These are phyloP conservation scores for Verticillium zaregamsianum DNA, from an alignment of 2,329 filamentous ascomycete genomes.

Conservation along the genomic window DNA sequence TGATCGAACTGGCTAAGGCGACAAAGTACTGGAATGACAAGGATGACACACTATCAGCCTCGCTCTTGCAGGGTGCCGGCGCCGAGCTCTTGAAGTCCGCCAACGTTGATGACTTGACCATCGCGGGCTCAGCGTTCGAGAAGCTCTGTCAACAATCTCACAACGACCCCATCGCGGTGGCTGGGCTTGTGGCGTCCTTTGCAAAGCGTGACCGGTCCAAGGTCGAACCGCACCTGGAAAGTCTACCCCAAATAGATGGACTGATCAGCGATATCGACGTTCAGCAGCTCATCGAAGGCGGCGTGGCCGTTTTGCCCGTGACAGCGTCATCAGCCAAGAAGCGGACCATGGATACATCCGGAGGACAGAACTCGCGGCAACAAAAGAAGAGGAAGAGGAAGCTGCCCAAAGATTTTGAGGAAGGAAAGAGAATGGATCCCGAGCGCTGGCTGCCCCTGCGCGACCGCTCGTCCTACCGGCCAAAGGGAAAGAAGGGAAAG, in stretches of 20 bases:
- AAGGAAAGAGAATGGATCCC: conserved; percentile 76
- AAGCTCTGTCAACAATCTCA: conserved; percentile 62
- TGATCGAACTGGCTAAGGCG: conserved; percentile 71
- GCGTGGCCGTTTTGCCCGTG: conserved; percentile 50
- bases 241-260: conserved; percentile 40
- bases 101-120: conserved; percentile 59
- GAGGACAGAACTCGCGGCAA: not conserved
- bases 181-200: conserved; percentile 82
- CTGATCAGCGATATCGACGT: conserved; percentile 60
- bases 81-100: conserved; percentile 75
- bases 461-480: conserved; percentile 82
- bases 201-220: conserved; percentile 57
- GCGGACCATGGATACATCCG: conserved; percentile 30
- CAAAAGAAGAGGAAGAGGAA: conserved; percentile 53
- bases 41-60: conserved; percentile 37
- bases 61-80: conserved; percentile 78
- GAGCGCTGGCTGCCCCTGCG: conserved; percentile 91
- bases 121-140: conserved; percentile 76
- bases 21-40: conserved; percentile 75
- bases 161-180: conserved; percentile 66
- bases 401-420: conserved; percentile 70
- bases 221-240: conserved; percentile 45
- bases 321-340: conserved; percentile 41
- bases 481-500: conserved; percentile 90
- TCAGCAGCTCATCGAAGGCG: conserved; percentile 54